phyloP scores from a whole-genome alignment of 345 rosid genomes.

The Salix exigua region DNA sequence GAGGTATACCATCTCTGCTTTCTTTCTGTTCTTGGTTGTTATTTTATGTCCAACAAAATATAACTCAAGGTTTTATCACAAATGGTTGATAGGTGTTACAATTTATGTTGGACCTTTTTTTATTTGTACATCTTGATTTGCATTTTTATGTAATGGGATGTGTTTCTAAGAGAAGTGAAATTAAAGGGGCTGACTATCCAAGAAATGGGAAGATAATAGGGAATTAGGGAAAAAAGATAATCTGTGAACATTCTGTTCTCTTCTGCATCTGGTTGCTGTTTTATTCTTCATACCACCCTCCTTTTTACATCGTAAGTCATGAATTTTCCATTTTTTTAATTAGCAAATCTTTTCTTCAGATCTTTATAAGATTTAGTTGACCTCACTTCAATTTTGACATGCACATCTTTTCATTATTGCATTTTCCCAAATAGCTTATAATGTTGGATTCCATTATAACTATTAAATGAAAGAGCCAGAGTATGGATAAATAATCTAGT shows the following conservation, averaged over 20 bases:
- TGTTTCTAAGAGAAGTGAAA: background rate
- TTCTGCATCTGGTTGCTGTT: background rate
- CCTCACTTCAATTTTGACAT: background rate
- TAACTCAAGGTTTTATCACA: background rate
- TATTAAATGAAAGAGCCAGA: background rate
- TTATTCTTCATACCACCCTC: background rate
- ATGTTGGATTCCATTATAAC: background rate
- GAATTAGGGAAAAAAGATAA: background rate
- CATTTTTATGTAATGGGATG: background rate
- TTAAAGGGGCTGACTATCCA: background rate
- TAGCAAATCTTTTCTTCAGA: background rate
- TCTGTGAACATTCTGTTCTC: background rate
- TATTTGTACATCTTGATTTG: background rate
- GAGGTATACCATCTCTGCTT: conserved; percentile 36
- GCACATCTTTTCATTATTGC: background rate
- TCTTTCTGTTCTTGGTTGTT: background rate
- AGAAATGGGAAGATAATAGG: background rate
- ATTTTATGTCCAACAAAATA: background rate
- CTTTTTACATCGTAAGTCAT: background rate
- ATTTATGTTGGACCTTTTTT: background rate
- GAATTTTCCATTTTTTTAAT: background rate
- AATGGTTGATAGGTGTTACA: background rate
- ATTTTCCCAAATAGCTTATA: background rate
- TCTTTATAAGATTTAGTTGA: background rate
- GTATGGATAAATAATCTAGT: background rate